Conservation (phyloP, 2,329 filamentous ascomycete species). For the Pseudogymnoascus sp. region DNA sequence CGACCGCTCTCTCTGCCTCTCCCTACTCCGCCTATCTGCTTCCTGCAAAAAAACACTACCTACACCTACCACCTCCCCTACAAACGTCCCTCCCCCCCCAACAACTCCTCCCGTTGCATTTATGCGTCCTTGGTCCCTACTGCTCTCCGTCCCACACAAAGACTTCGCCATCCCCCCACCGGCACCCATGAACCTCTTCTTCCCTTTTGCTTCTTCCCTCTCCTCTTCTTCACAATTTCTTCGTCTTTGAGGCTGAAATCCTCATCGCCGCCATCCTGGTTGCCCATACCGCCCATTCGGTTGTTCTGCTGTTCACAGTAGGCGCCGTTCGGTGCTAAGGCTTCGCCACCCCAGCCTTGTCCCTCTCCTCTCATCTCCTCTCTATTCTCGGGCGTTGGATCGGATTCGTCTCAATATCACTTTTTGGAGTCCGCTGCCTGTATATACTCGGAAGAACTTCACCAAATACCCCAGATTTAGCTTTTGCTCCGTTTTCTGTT, state of each 20-base stretch:
- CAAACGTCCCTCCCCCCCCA: neutral
- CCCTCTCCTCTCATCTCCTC: constrained; percentile 20
- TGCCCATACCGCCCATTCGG: constrained; percentile 21
- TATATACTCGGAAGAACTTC: constrained; percentile 14
- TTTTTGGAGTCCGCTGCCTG: constrained; percentile 8
- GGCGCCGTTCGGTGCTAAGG: constrained; percentile 20
- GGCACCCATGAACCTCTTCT: constrained; percentile 16
- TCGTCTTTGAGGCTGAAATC: constrained; percentile 14
- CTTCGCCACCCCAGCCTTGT: constrained; percentile 23
- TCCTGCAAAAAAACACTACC: neutral
- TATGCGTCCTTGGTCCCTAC: constrained; percentile 15
- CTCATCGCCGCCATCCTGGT: constrained; percentile 17
- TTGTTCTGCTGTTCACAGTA: constrained; percentile 19
- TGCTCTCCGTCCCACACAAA: constrained; percentile 18
- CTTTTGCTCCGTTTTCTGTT: constrained; percentile 8
- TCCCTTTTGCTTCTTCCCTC: constrained; percentile 16
- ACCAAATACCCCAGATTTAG: constrained; percentile 15
- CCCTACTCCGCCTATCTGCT: neutral
- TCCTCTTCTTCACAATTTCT: constrained; percentile 17
- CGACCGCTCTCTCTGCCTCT: neutral
- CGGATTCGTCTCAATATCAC: constrained; percentile 9
- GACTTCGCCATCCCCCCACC: constrained; percentile 18
- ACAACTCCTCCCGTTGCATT: constrained; percentile 7
- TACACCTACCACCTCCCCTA: neutral
- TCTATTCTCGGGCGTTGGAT: constrained; percentile 10